Conservation (phyloP, 2,329 filamentous ascomycete genomes). For the Colletotrichum phormii region DNA sequence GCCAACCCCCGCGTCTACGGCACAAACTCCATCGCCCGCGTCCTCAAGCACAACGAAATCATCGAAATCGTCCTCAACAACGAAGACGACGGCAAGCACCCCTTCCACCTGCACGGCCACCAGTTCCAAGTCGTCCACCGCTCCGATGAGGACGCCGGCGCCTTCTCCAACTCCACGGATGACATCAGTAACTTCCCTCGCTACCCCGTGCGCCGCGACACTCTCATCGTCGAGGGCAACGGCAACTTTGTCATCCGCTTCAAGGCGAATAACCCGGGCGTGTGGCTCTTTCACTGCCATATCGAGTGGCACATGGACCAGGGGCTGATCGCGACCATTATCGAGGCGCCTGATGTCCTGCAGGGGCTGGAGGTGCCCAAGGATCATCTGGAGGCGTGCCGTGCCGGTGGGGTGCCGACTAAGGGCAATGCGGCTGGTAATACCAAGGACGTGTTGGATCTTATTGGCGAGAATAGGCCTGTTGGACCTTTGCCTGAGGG, state of each 20-base stretch:
- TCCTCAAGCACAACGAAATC: conserved; percentile 65
- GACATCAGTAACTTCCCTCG: conserved; percentile 46
- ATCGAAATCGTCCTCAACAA: conserved; percentile 72
- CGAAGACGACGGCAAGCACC: conserved; percentile 67
- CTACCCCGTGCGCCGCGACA: conserved; percentile 62
- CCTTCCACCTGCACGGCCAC: conserved; percentile 75
- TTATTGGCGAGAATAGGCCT: conserved; percentile 45
- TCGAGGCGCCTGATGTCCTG: conserved; percentile 52
- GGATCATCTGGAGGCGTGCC: conserved; percentile 56
- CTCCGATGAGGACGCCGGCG: conserved; percentile 37
- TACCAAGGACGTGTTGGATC: conserved; percentile 62
- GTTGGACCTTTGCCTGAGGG: conserved; percentile 33
- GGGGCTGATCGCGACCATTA: conserved; percentile 56
- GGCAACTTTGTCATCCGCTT: conserved; percentile 61
- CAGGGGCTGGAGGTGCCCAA: conserved; percentile 49
- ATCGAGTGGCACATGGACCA: conserved; percentile 67
- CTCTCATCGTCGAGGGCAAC: conserved; percentile 57
- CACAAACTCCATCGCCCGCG: conserved; percentile 59
- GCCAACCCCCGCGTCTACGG: conserved; percentile 64
- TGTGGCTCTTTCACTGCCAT: conserved; percentile 63
- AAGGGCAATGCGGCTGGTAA: conserved; percentile 72
- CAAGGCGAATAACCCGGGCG: conserved; percentile 57
- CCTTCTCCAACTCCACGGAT: conserved; percentile 46
- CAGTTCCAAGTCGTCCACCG: conserved; percentile 62
- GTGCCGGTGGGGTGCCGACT: conserved; percentile 53